Percentiles rank a stretch among this genome's conserved stretches.
These are phyloP conservation scores for Leccinum incarnatum DNA, from an alignment of 768 basidiomycete genomes.

Conservation along the genomic window DNA sequence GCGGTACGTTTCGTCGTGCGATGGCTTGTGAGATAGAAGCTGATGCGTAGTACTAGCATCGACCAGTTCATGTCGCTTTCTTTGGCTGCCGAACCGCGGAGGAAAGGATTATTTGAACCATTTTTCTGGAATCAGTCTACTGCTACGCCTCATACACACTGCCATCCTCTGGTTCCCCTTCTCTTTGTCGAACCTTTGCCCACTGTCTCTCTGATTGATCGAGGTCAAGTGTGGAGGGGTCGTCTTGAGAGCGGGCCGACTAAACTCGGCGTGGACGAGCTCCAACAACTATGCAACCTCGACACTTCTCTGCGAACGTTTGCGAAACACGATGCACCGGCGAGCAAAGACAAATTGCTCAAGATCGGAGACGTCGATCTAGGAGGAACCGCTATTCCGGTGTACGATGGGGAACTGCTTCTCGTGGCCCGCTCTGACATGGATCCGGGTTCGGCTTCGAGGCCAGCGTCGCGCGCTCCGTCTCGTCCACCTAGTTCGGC, in stretches of 20 bases:
- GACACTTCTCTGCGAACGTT: constrained; percentile 43
- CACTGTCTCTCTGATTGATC: constrained; percentile 63
- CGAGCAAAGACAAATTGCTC: constrained; percentile 27
- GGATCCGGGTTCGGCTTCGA: constrained; percentile 46
- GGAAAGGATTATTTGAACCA: constrained; percentile 74
- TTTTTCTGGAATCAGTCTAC: constrained; percentile 63
- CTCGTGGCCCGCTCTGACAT: constrained; percentile 59
- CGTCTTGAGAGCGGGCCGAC: constrained; percentile 63
- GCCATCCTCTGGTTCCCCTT: constrained; percentile 57
- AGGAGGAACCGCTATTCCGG: constrained; percentile 68
- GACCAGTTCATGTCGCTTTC: constrained; percentile 81
- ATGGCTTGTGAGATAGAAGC: neutral
- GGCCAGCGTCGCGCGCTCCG: constrained; percentile 57
- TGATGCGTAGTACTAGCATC: constrained; percentile 39
- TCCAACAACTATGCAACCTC: constrained; percentile 53
- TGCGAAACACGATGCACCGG: constrained; percentile 12
- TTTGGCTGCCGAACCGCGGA: constrained; percentile 67
- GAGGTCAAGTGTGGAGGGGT: constrained; percentile 59
- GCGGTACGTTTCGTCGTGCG: constrained; percentile 42
- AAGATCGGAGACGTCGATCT: constrained; percentile 45
- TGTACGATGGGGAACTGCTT: constrained; percentile 72
- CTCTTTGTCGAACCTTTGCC: constrained; percentile 77
- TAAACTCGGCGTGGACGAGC: constrained; percentile 49
- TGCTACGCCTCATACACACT: constrained; percentile 36
- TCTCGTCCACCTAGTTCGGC: constrained; percentile 73